Base-by-base conservation (phyloP, 345 rosid genomes). In the Gossypium thurberi region DNA sequence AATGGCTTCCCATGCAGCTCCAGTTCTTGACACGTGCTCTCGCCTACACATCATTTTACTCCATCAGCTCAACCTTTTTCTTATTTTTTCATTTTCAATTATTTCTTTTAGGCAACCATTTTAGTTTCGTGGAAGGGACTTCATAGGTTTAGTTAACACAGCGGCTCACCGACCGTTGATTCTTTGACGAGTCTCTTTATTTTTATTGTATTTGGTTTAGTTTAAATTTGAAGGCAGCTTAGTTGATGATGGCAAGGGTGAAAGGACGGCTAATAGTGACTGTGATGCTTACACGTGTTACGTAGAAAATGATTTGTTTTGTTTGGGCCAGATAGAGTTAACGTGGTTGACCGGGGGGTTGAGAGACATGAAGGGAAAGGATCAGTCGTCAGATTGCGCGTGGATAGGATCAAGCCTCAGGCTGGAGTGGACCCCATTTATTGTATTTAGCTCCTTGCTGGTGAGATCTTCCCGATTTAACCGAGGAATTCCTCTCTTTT, bases 151-250 rank as follows among this genome's bases (percentile, higher is more conserved):
- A 23, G 63, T 70, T 33, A 75, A 56, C 71, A 56, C 57, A 4
- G 83, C 70, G 72, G 75, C 78, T 77, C 82, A 64, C 82, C 79
- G 79, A 79, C 85, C 76, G 76, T 63, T 13, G 55, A 77, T 66
- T 37, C 46, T 7, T 78, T 58, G 68, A 81, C 75, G 9, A 0
- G 72, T 76, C 69, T 21, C 65, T 11, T 59, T 71, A 28, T 21
- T 0, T 12, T 0, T 6, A 14, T 59, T 25, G 8, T 20, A 3
- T 18, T 65, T 66, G 1, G 6, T 2, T 8, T 3, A 15, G 10
- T 12, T 52, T 20, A 15, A 7, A 20, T 46, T 46, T 43, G 17
- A 55, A 51, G 50, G 65, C 81, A 78, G 74, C 76, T 67, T 48
- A 0, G 37, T 33, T 20, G 21, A 46, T 23, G 77, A 56, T 47